phyloP scores from a whole-genome alignment of 2,329 filamentous ascomycete species.

The Emergomyces africanus region DNA sequence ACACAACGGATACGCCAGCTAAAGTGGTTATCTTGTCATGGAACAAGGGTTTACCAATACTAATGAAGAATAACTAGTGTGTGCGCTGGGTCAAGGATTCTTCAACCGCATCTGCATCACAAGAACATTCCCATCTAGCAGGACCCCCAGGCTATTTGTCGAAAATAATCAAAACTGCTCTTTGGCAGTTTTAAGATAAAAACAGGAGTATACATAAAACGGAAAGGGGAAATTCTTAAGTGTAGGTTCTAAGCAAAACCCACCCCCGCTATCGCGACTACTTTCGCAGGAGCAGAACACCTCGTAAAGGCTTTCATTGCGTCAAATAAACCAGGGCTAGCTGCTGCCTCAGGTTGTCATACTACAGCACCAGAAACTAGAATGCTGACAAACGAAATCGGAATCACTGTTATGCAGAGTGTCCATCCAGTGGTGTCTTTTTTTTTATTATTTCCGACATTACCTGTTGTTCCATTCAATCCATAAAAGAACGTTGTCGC shows the following conservation, averaged over 20 bases:
- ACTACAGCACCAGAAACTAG: background rate
- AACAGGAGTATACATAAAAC: background rate
- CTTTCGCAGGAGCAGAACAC: background rate
- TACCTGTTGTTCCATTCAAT: background rate
- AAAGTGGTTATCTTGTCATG: no score
- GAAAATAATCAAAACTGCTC: background rate
- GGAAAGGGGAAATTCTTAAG: background rate
- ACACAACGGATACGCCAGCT: no score
- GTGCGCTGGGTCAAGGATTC: no score
- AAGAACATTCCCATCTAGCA: no score
- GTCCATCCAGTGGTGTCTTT: background rate
- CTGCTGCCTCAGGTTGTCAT: background rate
- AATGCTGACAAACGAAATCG: background rate
- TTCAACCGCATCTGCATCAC: no score
- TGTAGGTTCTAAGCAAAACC: background rate
- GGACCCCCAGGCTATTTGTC: no score
- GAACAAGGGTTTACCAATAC: no score
- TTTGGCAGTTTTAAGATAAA: background rate
- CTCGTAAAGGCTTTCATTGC: background rate
- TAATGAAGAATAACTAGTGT: no score
- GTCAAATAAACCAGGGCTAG: background rate
- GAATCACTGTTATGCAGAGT: background rate
- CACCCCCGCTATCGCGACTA: background rate
- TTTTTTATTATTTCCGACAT: background rate
- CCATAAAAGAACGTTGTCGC: background rate